Evolutionary conservation across 2,329 filamentous ascomycete genomes (phyloP), one percentile per base, ranked within the genome.

Genomic region (Macrophomina pseudophaseolina): DNA sequence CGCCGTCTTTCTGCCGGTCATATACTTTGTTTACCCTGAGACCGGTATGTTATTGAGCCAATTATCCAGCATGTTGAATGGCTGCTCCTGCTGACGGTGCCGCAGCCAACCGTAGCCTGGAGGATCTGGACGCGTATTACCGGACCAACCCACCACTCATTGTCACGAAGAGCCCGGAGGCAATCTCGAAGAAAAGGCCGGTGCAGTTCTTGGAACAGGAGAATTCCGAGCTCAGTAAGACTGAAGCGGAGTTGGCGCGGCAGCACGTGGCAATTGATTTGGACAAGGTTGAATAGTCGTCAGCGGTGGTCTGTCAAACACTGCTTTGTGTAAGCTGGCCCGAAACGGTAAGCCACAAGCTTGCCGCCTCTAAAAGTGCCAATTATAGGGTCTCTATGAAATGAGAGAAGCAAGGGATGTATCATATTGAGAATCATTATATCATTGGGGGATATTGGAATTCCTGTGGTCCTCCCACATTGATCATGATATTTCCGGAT

Each of bases 181-280:
- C 83, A 0, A 81, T 81, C 3, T 76, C 74, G 4, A 74, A 78
- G 5, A 80, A 80, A 67, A 76, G 83, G 35, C 84, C 84, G 1
- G 68, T 73, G 16, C 80, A 81, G 66, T 85, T 81, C 63, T 79
- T 83, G 28, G 80, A 85, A 66, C 78, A 78, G 14, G 82, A 85
- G 69, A 76, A 82, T 59, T 73, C 74, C 63, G 75, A 51, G 18
- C 9, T 51, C 7, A 18, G 30, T 9, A 51, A 51, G 11, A 7
- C 23, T 4, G 48, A 51, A 9, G 48, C 48, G 9, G 18, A 51
- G 14, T 9, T 51, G 9, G 23, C 11, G 18, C 11, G 35, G 35
- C 2, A 44, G 42, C 11, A 44, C 16, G 16, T n/a, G 42, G 16
- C 42, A n/a, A 4, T 44, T 44, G 42, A n/a, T 12, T 7, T 38